Evolutionary conservation across 306 rosid genomes (phyloP).

Genomic region (Cucurbita argyrosperma): DNA sequence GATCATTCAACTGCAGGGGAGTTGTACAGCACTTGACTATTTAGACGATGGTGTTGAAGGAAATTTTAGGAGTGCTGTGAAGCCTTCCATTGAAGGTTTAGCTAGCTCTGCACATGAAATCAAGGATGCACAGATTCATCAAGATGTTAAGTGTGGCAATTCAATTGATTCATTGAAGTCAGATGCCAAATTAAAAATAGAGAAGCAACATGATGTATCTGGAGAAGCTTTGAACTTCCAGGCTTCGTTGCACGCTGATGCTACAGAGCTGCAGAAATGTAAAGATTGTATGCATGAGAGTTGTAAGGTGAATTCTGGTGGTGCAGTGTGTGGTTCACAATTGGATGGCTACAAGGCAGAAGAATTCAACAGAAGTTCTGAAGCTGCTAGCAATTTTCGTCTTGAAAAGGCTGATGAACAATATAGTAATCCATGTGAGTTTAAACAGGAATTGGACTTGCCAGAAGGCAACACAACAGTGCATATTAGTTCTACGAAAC

Average conservation of each 20-base stretch:
- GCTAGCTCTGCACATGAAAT: constrained; percentile 24
- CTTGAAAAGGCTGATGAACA: constrained; percentile 28
- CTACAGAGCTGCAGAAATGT: constrained; percentile 25
- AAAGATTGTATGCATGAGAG: constrained; percentile 32
- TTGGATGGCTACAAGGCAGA: constrained; percentile 34
- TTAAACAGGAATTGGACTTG: constrained; percentile 39
- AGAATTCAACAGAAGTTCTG: constrained; percentile 26
- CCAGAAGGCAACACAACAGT: constrained; percentile 28
- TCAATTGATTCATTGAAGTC: constrained; percentile 22
- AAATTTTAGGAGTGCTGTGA: constrained; percentile 17
- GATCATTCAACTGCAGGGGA: constrained; percentile 17
- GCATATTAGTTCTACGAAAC: constrained; percentile 29
- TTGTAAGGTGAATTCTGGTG: constrained; percentile 24
- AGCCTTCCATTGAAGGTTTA: constrained; percentile 26
- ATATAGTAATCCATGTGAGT: constrained; percentile 24
- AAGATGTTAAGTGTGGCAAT: constrained; percentile 25
- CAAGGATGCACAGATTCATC: constrained; percentile 27
- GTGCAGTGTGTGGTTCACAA: constrained; percentile 17
- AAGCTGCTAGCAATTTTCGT: constrained; percentile 28
- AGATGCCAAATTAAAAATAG: constrained; percentile 31
- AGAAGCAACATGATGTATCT: constrained; percentile 30
- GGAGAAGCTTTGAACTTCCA: constrained; percentile 25
- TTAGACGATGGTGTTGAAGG: constrained; percentile 13
- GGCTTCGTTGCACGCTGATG: constrained; percentile 30
- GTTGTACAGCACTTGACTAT: constrained; percentile 25